These are phyloP conservation scores for Yamadazyma endophytica DNA, from an alignment of 805 yeast species.

Conservation along the genomic window DNA sequence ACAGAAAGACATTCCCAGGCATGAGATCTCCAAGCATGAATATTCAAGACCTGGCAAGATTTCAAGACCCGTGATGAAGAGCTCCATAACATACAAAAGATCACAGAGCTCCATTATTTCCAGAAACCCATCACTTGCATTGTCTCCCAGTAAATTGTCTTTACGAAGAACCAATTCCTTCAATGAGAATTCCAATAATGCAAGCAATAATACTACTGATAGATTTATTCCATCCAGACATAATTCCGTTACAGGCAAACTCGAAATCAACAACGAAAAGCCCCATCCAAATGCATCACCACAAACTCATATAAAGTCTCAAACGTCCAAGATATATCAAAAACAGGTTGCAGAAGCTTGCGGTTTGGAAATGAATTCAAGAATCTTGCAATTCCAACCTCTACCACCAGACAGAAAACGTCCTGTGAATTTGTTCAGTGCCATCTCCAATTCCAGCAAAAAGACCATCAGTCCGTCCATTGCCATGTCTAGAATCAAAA, in stretches of 20 bases:
- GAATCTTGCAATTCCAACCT: constrained; percentile 86
- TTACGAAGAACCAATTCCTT: constrained; percentile 32
- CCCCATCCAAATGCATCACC: constrained; percentile 49
- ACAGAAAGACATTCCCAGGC: constrained; percentile 11
- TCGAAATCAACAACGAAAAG: constrained; percentile 21
- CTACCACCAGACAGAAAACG: constrained; percentile 63
- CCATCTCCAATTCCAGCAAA: constrained; percentile 15
- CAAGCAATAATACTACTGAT: constrained; percentile 26
- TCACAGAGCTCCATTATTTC: constrained; percentile 22
- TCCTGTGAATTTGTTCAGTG: constrained; percentile 30
- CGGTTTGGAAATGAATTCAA: constrained; percentile 76
- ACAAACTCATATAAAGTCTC: constrained; percentile 50
- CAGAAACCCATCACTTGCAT: constrained; percentile 11
- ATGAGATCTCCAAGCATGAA: too few relatives aligned
- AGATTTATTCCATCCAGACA: constrained; percentile 42
- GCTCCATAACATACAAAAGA: constrained; percentile 19
- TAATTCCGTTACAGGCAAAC: constrained; percentile 35
- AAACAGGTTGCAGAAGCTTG: constrained; percentile 91
- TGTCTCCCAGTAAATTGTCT: constrained; percentile 22
- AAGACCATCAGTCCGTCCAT: constrained; percentile 42
- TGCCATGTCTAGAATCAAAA: constrained; percentile 67
- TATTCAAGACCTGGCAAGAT: constrained; percentile 1
- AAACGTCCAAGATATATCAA: constrained; percentile 57
- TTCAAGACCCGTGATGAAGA: constrained; percentile 12
- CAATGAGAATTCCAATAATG: constrained; percentile 24